phyloP scores from a whole-genome alignment of 352 stramenopile genomes.

The Phytophthora niederhauseri region DNA sequence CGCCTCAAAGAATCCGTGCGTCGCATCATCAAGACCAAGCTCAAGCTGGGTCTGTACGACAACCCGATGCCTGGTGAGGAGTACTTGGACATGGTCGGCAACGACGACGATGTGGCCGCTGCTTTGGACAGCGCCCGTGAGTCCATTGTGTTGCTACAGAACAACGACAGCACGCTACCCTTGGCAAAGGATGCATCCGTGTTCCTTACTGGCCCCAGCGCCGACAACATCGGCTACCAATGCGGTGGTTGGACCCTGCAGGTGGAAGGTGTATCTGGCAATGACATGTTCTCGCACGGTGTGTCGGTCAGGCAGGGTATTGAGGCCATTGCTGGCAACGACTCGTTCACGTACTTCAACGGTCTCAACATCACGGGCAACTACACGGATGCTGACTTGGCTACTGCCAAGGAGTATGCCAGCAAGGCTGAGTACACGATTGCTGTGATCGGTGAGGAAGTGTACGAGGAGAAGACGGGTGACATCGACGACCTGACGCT shows the following conservation, averaged over 20 bases:
- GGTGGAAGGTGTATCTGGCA: conserved; percentile 67
- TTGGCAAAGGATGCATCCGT: conserved; percentile 32
- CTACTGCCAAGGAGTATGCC: conserved; percentile 50
- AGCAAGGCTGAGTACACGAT: conserved; percentile 48
- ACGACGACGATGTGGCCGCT: conserved; percentile 38
- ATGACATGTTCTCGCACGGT: conserved; percentile 49
- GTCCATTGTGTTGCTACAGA: conserved; percentile 75
- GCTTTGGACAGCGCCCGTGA: conserved; percentile 61
- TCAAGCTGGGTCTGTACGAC: conserved; percentile 61
- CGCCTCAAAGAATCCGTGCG: conserved; percentile 52
- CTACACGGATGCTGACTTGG: conserved; percentile 42
- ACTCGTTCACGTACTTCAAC: conserved; percentile 49
- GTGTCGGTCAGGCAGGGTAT: conserved; percentile 52
- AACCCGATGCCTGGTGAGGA: conserved; percentile 50
- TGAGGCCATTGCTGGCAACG: conserved; percentile 19
- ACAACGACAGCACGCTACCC: conserved; percentile 52
- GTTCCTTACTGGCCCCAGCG: conserved; percentile 57
- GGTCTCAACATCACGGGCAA: conserved; percentile 45
- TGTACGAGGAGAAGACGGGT: conserved; percentile 76
- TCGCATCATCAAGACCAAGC: conserved; percentile 67
- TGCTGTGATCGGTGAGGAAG: conserved; percentile 64
- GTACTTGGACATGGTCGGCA: conserved; percentile 40
- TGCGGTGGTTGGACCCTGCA: conserved; percentile 73
- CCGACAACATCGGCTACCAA: conserved; percentile 54
- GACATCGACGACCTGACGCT: conserved; percentile 69